A percentile compares a stretch with the other conserved stretches of the same genome.
phyloP scores from a whole-genome alignment of 495 filamentous ascomycete genomes.

The Aspergillus nidulans region DNA sequence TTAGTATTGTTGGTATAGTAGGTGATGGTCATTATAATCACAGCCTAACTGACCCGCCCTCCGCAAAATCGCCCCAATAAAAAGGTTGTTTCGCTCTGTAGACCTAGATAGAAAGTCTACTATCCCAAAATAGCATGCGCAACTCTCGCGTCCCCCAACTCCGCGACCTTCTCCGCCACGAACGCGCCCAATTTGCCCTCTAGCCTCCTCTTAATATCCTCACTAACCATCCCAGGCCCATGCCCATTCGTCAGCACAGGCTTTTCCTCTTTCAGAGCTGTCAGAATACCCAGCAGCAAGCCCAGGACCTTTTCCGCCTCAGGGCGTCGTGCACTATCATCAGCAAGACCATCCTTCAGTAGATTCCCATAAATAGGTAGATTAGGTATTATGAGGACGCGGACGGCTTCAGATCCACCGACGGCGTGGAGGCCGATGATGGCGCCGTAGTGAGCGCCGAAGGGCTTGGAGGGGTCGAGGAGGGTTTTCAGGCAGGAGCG shows the following conservation, averaged over 20 bases:
- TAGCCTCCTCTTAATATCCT: slow-evolving; percentile 52
- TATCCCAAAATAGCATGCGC: slow-evolving; percentile 31
- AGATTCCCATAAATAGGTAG: slow-evolving; percentile 71
- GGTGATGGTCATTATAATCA: no score
- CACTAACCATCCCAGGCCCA: slow-evolving; percentile 37
- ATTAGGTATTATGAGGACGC: slow-evolving; percentile 74
- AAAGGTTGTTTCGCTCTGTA: no score
- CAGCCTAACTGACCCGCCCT: no score
- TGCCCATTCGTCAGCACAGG: slow-evolving; percentile 40
- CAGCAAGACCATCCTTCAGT: slow-evolving; percentile 60
- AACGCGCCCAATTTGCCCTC: slow-evolving; percentile 55
- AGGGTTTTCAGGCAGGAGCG: slow-evolving; percentile 86
- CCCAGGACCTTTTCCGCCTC: slow-evolving; percentile 62
- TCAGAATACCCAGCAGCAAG: slow-evolving; percentile 57
- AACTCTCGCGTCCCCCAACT: slow-evolving; percentile 42
- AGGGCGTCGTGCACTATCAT: slow-evolving; percentile 43
- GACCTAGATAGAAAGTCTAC: neutral
- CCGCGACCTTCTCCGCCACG: slow-evolving; percentile 48
- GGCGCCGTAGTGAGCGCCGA: slow-evolving; percentile 81
- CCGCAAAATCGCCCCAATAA: no score
- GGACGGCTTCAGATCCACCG: slow-evolving; percentile 74
- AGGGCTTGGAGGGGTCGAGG: slow-evolving; percentile 74
- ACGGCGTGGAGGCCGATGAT: slow-evolving; percentile 70
- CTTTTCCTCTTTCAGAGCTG: slow-evolving; percentile 38
- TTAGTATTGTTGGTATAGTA: no score